Base-by-base conservation (phyloP, 2,329 filamentous ascomycete genomes). In the Pestalotiopsis sp. region DNA sequence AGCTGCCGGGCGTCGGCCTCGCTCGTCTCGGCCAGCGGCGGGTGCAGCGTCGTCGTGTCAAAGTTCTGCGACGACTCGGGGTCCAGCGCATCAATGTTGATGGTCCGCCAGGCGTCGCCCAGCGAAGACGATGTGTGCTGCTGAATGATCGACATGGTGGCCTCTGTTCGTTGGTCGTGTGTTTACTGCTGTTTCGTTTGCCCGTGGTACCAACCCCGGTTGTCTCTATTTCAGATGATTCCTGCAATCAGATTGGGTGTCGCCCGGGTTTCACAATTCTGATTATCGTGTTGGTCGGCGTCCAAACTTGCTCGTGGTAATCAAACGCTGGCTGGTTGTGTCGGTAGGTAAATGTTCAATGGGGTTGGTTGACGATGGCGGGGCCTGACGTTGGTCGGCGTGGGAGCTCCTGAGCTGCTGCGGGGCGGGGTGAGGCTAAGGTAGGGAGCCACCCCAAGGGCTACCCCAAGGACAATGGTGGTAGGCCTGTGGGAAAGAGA, bases 11-110 rank as follows among this genome's bases (percentile, higher is more conserved):
- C 93, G 74, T 96, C 93, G 75, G 89, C 85, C 75, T 95, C 92
- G 74, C 88, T 90, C 70, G 93, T 88, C 74, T 95, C 91, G 73
- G 92, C 87, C 69, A 90, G 90, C 58, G 92, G 88, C 45, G 95
- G 93, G 73, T 92, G 91, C 75, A 98, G 90, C 20, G 94, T 93
- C 69, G 91, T 88, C 71, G 93, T 90, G 82, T 97, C 93, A 84
- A 98, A 98, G 88, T 98, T 98, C 81, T 90, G 84, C 73, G 93
- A 89, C 75, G 94, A 96, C 81, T 98, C 95, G 69, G 95, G 93
- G 80, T 96, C 93, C 76, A 97, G 88, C 74, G 92, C 91, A 80
- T 98, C 95, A 81, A 98, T 92, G 87, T 98, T 94, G 87, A 98
- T 96, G 73, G 94, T 97, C 81, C 95, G 93, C 89, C 89, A 91